Percentiles rank a stretch among this genome's conserved stretches.
Conservation (phyloP, 371 early-diverging fungal species). For the Syncephalastrum monosporum region DNA sequence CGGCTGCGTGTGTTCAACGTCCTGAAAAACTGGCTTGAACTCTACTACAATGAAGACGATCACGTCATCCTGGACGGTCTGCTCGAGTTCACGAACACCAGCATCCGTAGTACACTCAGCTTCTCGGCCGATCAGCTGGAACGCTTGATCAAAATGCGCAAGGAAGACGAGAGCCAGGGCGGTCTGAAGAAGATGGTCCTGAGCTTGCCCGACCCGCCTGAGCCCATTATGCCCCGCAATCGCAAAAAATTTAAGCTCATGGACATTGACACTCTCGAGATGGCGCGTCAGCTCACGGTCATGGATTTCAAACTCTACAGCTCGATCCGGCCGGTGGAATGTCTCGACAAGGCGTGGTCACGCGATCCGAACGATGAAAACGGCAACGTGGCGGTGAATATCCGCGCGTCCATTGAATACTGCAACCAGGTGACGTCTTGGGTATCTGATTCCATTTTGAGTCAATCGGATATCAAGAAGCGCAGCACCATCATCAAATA, state of each 20-base stretch:
- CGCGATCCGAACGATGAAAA: conserved; percentile 40
- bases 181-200: conserved; percentile 64
- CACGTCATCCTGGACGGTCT: conserved; percentile 64
- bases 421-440: conserved; percentile 78
- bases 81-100: conserved; percentile 72
- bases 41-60: conserved; percentile 78
- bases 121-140: conserved; percentile 76
- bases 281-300: conserved; percentile 93
- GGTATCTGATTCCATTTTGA: conserved; percentile 82
- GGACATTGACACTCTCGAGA: conserved; percentile 89
- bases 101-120: conserved; percentile 69
- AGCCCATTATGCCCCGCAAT: conserved; percentile 71
- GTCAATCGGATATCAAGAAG: conserved; percentile 77
- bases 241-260: conserved; percentile 66
- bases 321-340: conserved; percentile 82
- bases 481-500: conserved; percentile 76
- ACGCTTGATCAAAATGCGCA: conserved; percentile 67
- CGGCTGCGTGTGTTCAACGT: conserved; percentile 88
- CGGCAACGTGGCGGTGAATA: conserved; percentile 54
- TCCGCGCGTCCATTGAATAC: conserved; percentile 74
- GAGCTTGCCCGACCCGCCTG: conserved; percentile 63
- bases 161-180: conserved; percentile 52
- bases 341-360: conserved; percentile 90
- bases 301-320: conserved; percentile 82
- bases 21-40: conserved; percentile 91